Conservation (phyloP, 73 alveolate genomes). For the Tetrahymena malaccensis region DNA sequence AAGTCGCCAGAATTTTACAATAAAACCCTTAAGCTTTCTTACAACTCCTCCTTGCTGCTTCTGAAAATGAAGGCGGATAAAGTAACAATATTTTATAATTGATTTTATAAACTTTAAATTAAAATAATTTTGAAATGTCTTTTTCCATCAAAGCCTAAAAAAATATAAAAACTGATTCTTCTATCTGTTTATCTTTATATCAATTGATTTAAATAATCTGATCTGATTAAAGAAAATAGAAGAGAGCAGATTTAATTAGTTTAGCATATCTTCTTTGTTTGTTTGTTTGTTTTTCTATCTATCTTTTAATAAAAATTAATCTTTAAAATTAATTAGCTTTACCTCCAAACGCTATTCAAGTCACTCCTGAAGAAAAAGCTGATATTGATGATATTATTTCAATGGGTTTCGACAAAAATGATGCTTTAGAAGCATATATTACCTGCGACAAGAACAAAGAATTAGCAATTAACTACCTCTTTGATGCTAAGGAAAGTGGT, state of each 20-base stretch:
- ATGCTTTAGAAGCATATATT: slow-evolving; percentile 35
- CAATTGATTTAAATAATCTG: background rate
- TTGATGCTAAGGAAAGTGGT: slow-evolving; percentile 22
- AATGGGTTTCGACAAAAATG: slow-evolving; percentile 20
- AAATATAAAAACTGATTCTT: too few relatives aligned
- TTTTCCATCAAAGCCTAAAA: too few relatives aligned
- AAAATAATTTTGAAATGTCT: too few relatives aligned
- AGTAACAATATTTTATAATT: background rate
- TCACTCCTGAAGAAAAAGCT: slow-evolving; percentile 14
- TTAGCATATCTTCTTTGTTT: background rate
- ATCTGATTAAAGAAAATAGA: background rate
- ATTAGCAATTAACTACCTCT: slow-evolving; percentile 21
- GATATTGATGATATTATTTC: slow-evolving; percentile 29
- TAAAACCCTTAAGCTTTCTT: slow-evolving; percentile 29
- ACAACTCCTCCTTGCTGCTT: slow-evolving; percentile 9
- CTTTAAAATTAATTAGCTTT: background rate
- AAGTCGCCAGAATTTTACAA: slow-evolving; percentile 1
- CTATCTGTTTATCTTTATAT: background rate
- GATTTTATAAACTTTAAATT: too few relatives aligned
- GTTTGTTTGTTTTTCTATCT: background rate
- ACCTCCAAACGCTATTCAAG: slow-evolving; percentile 11
- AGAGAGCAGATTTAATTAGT: background rate
- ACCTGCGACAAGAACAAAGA: slow-evolving; percentile 42
- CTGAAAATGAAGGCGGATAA: background rate
- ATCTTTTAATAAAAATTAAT: background rate